Conservation (phyloP, 73 alveolate genomes). For the Stentor coeruleus region DNA sequence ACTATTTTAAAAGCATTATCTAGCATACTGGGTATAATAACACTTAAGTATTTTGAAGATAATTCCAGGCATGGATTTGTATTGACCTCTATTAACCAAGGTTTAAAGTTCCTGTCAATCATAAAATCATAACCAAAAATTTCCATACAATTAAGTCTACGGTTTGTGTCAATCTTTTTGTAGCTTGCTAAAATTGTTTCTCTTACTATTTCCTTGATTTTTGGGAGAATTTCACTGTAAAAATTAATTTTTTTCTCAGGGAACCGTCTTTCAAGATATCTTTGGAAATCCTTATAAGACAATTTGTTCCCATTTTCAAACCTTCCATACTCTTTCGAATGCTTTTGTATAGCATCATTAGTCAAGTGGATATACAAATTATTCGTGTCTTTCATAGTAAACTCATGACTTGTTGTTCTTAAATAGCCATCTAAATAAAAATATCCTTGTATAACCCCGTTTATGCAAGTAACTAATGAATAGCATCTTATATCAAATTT, state of each 20-base stretch:
- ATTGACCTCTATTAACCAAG: conserved; percentile 72
- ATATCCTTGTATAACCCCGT: conserved; percentile 78
- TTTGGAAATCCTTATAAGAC: conserved; percentile 65
- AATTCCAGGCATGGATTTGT: conserved; percentile 73
- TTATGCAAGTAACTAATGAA: conserved; percentile 65
- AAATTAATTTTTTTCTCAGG: conserved; percentile 49
- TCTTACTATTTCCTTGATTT: conserved; percentile 62
- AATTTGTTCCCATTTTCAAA: conserved; percentile 83
- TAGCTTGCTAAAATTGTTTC: conserved; percentile 66
- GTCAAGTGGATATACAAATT: conserved; percentile 90
- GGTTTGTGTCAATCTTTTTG: conserved; percentile 62
- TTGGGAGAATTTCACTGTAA: conserved; percentile 46
- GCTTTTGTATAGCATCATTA: conserved; percentile 93
- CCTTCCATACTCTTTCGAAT: conserved; percentile 87
- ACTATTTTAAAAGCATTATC: conserved; percentile 62
- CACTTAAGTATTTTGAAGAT: conserved; percentile 58
- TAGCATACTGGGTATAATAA: conserved; percentile 64
- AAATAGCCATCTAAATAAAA: conserved; percentile 73
- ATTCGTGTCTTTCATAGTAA: conserved; percentile 52
- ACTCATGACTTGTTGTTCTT: conserved; percentile 74
- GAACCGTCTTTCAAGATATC: conserved; percentile 59
- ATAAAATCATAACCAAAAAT: conserved; percentile 77
- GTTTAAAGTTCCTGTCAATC: conserved; percentile 71
- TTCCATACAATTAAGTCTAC: conserved; percentile 66
- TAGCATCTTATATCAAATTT: conserved; percentile 95